phyloP scores from a whole-genome alignment of 1,284 basidiomycete species.

The Macrocystidia cucumis region DNA sequence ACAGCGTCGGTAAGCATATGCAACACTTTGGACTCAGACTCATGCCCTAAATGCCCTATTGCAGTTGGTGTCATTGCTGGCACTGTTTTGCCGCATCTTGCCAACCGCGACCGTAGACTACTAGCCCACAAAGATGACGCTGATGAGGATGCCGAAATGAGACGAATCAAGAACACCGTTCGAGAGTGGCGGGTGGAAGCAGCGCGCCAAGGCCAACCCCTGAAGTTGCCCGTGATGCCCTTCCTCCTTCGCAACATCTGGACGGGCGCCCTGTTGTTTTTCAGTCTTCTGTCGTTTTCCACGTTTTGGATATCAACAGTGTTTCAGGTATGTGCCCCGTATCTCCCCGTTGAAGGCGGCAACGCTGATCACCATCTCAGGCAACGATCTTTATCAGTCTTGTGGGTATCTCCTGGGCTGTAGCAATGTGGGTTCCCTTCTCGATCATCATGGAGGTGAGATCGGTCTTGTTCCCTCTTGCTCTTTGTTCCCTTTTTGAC shows the following conservation, averaged over 20 bases:
- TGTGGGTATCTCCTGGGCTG: slow-evolving; percentile 90
- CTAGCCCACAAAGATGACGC: slow-evolving; percentile 65
- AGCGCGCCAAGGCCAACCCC: slow-evolving; percentile 57
- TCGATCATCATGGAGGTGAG: slow-evolving; percentile 90
- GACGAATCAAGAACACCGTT: slow-evolving; percentile 63
- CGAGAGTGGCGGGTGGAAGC: slow-evolving; percentile 80
- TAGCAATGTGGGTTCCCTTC: slow-evolving; percentile 89
- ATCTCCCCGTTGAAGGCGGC: slow-evolving; percentile 3
- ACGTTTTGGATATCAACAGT: slow-evolving; percentile 83
- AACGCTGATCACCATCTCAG: slow-evolving; percentile 20
- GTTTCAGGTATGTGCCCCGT: slow-evolving; percentile 40
- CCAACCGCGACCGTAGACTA: slow-evolving; percentile 71
- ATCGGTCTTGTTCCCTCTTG: slow-evolving; percentile 4
- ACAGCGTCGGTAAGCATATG: slow-evolving; percentile 67
- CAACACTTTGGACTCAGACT: slow-evolving; percentile 4
- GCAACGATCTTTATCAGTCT: slow-evolving; percentile 79
- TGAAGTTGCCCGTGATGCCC: slow-evolving; percentile 78
- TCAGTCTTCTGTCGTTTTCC: slow-evolving; percentile 69
- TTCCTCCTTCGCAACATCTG: slow-evolving; percentile 89
- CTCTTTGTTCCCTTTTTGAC: slow-evolving; percentile 3
- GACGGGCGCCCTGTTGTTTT: slow-evolving; percentile 79
- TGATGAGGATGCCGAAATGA: slow-evolving; percentile 66
- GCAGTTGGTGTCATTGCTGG: slow-evolving; percentile 85
- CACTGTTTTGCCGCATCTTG: slow-evolving; percentile 75
- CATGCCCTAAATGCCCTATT: slow-evolving; percentile 7